Evolutionary conservation across 805 yeast species (phyloP), one percentile per base, ranked within the genome.

Genomic region (Gaillardinia entomophila): DNA sequence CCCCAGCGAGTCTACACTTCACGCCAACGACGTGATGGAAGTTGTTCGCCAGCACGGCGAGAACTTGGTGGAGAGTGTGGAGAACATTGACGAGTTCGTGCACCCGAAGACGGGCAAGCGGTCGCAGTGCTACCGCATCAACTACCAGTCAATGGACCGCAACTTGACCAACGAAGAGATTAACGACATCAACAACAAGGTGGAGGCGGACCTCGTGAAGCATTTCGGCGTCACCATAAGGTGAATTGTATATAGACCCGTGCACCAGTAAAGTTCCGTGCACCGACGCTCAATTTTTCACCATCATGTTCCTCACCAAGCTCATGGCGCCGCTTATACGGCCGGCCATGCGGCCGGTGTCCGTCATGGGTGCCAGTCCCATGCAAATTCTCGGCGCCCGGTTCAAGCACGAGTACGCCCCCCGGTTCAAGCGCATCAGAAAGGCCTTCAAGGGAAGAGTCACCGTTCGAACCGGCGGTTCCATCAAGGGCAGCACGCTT

Each of bases 71-170:
- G 97, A 90, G 57, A 84, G 79, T 46, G 97, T 92, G 2, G 65
- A 69, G 29, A 59, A 83, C 28, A 67, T 86, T 20, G 98, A 92
- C 53, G 82, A 82, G 50, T 92, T 90, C 49, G 67, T 65, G 11
- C 95, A 90, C 56, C 95, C 95, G 24, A 86, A 86, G 51, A 80
- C 88, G 0, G 79, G 80, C 2, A 74, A 70, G 45, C 74, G 64
- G 42, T 82, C 95, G 6, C 82, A 83, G 48, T 88, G 97, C 62
- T 92, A 86, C 69, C 69, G 98, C 45, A 74, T 92, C 37, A 82
- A 82, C 52, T 92, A 87, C 61, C 97, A 92, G 62, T 83, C 96
- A 2, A 89, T 92, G 97, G 97, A 90, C 48, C 75, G 96, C 48
- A 82, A 83, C 36, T 66, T 92, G 45, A 86, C 95, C 16, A 87